Percentiles rank a stretch among this genome's conserved stretches.
phyloP scores from a whole-genome alignment of 2,329 filamentous ascomycete genomes.

The Fusarium tupiense region DNA sequence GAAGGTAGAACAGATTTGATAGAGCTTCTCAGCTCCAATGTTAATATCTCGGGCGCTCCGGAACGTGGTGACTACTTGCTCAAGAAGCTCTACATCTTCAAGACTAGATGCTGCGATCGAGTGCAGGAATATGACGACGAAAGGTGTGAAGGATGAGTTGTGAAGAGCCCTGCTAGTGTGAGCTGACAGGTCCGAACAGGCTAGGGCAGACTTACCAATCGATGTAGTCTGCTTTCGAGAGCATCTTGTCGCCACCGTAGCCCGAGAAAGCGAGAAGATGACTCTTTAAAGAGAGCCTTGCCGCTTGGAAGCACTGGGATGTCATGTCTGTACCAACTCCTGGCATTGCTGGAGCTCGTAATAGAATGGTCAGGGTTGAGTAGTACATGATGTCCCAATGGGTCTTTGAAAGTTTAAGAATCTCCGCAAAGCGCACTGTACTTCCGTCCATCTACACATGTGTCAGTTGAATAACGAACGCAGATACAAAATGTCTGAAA shows the following conservation, averaged over 20 bases:
- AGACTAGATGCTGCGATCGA: conserved; percentile 19
- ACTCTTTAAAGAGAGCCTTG: conserved; percentile 15
- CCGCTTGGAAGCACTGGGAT: conserved; percentile 30
- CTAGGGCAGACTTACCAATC: conserved; percentile 19
- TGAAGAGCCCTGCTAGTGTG: conserved; percentile 29
- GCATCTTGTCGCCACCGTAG: conserved; percentile 8
- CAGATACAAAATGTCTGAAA: accelerated
- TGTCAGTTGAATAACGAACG: accelerated
- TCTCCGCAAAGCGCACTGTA: background rate
- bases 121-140: conserved; percentile 34
- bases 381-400: conserved; percentile 40
- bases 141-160: conserved; percentile 33
- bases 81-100: conserved; percentile 11
- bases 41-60: conserved; percentile 13
- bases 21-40: conserved; percentile 25
- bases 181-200: background rate
- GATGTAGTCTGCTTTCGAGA: conserved; percentile 30
- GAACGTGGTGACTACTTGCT: conserved; percentile 29
- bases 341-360: conserved; percentile 20
- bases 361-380: conserved; percentile 22
- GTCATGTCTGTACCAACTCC: conserved; percentile 19
- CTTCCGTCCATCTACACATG: conserved; percentile 7
- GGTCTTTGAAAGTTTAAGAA: conserved; percentile 2
- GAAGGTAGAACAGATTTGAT: conserved; percentile 30
- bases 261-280: conserved; percentile 30